Conservation (phyloP, 257 asterid genomes). For the Catharanthus roseus region DNA sequence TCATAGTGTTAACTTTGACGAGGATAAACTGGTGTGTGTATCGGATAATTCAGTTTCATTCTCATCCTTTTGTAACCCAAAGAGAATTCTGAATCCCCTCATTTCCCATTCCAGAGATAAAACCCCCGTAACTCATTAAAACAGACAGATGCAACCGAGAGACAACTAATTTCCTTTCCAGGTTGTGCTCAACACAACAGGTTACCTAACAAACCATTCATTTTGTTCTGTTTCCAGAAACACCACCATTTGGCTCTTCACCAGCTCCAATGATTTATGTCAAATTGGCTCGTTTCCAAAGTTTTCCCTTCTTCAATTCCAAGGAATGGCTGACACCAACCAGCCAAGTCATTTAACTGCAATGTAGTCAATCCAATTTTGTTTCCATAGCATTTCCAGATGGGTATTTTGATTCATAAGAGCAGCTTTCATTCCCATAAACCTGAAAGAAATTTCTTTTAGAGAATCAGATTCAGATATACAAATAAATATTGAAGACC, state of each 20-base stretch:
- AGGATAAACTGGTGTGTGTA: constrained; percentile 45
- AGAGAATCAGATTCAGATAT: neutral
- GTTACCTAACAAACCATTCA: constrained; percentile 55
- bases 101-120: constrained; percentile 23
- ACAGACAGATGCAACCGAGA: constrained; percentile 69
- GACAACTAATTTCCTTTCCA: constrained; percentile 43
- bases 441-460: constrained; percentile 38
- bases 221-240: constrained; percentile 35
- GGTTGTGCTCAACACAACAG: constrained; percentile 33
- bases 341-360: constrained; percentile 36
- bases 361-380: constrained; percentile 48
- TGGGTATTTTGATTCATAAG: constrained; percentile 39
- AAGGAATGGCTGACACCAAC: constrained; percentile 13
- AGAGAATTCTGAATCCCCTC: constrained; percentile 32
- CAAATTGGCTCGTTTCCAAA: constrained; percentile 44
- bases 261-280: constrained; percentile 55
- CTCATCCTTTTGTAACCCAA: constrained; percentile 23
- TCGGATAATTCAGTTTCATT: constrained; percentile 34
- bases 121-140: constrained; percentile 78
- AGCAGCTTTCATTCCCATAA: constrained; percentile 89
- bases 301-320: constrained; percentile 52
- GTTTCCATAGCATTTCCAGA: constrained; percentile 46
- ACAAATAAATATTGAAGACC: neutral
- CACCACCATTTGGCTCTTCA: constrained; percentile 30
- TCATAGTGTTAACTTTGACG: constrained; percentile 74